Evolutionary conservation across 139 green algal species (phyloP), one percentile per base, ranked within the genome.

Genomic region (Bryopsis sp.): DNA sequence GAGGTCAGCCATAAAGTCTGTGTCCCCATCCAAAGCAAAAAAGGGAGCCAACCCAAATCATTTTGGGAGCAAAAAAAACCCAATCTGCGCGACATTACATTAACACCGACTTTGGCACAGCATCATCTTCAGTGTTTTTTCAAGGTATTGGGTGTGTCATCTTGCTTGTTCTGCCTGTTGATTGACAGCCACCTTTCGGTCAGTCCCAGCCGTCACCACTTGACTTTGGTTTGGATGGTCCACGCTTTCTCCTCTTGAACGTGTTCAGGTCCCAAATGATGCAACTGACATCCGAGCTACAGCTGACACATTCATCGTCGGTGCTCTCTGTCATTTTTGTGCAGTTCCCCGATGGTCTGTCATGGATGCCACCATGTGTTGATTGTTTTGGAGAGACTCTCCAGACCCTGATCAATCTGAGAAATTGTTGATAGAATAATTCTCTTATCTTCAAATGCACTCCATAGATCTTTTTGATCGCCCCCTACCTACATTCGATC

Each of bases 211-310:
- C 32, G 83, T 87, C 19, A 89, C 79, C 3, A 89, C 46, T 69
- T 90, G 84, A 46, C 67, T 83, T 58, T 91, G 87, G 71, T 95
- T 85, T 1, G 86, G 85, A 72, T 95, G 87, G 75, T 92, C 92
- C 5, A 78, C 72, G 0, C 87, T 74, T 85, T 38, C 81, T 76
- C 26, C 82, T 81, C 74, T 83, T 81, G 69, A 86, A 85, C 31
- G 78, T 84, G 48, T 63, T 70, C 47, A 96, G 66, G 75, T 95
- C 87, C 90, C 90, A 96, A 43, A 95, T 83, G 79, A 96, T 90
- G 81, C 85, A 93, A 61, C 59, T 81, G 72, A 88, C 90, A 72
- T 96, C 90, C 22, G 60, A 78, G 63, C 65, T 80, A 2, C 87
- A 89, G 37, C 67, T 88, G 2, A 88, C 85, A 64, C 79, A 91